Evolutionary conservation across 2,329 filamentous ascomycete genomes (phyloP), one percentile per base, ranked within the genome.

Genomic region (Phaeosphaeriaceae sp.): DNA sequence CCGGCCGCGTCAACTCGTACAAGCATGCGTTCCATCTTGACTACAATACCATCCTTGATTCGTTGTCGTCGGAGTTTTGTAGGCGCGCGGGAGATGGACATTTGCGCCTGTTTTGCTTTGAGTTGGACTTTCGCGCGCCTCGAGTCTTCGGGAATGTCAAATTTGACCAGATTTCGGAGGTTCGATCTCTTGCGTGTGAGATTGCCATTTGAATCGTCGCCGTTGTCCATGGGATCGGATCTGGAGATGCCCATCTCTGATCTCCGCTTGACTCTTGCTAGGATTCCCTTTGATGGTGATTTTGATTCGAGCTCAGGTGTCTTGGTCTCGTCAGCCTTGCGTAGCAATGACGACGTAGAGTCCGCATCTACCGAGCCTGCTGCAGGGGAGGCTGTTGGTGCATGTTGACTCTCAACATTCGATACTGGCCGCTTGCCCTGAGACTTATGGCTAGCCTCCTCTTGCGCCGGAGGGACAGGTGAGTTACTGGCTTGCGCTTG

Each of bases 11-110:
- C 88, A 22, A 89, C 82, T 21, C 86, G 82, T 20, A 90, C 84
- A 21, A 90, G 82, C 88, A 90, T 90, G 58, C 84, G 86, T 69
- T 89, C 87, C 75, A 88, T 87, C 73, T 89, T 89, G 56, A 90
- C 79, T 51, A 90, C 85, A 60, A 88, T 83, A 5, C 88, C 88
- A 63, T 87, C 83, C 50, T 79, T 78, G 46, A 79, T 70, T 58
- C 76, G 79, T 52, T 73, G 67, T 52, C 80, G 77, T 22, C 80
- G 69, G 22, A 82, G 57, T 24, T 65, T 73, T 15, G 68, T 71
- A 1, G 70, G 69, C 19, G 75, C 68, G 22, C 71, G 72, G 61
- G 74, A 73, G 11, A 76, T 68, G 13, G 71, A 73, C 67, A 77
- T 73, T 56, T 80, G 77, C 3, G 76, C 74, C 48, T 77, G 69